A percentile compares a stretch with the other conserved stretches of the same genome.
These are phyloP conservation scores for Calonectria multiphialidica DNA, from an alignment of 2,329 filamentous ascomycete species.

Conservation along the genomic window DNA sequence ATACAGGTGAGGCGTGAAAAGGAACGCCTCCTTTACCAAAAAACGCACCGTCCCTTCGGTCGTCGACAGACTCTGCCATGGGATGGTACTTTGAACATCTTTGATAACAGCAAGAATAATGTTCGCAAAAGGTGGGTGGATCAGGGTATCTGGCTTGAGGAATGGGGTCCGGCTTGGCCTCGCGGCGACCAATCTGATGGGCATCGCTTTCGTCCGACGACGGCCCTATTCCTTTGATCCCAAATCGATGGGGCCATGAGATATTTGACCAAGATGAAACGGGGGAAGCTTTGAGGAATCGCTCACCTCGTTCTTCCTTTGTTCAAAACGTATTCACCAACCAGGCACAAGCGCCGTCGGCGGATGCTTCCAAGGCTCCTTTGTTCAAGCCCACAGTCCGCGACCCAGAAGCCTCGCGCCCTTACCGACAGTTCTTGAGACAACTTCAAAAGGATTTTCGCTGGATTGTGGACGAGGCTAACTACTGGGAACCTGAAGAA, in stretches of 20 bases:
- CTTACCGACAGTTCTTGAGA: neutral
- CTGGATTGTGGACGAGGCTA: neutral
- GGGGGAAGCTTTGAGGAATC: neutral
- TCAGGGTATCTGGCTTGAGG: neutral
- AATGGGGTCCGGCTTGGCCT: neutral
- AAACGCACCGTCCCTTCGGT: neutral
- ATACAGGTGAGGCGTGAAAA: neutral
- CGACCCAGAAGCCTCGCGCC: neutral
- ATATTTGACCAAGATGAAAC: neutral
- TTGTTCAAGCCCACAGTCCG: neutral
- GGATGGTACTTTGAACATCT: neutral
- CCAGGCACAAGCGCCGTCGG: neutral
- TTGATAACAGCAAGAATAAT: neutral
- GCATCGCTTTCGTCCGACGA: neutral
- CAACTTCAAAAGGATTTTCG: neutral
- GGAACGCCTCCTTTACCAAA: neutral
- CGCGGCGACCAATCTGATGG: neutral
- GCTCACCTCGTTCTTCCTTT: neutral
- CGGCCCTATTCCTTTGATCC: neutral
- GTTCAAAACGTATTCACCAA: neutral
- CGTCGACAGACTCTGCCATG: neutral
- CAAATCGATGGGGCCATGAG: neutral
- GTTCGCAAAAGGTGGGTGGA: neutral
- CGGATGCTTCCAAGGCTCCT: neutral
- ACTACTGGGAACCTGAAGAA: neutral